Evolutionary conservation across 192 early-diverging fungal genomes (phyloP).

Genomic region (Backusella tuberculispora): DNA sequence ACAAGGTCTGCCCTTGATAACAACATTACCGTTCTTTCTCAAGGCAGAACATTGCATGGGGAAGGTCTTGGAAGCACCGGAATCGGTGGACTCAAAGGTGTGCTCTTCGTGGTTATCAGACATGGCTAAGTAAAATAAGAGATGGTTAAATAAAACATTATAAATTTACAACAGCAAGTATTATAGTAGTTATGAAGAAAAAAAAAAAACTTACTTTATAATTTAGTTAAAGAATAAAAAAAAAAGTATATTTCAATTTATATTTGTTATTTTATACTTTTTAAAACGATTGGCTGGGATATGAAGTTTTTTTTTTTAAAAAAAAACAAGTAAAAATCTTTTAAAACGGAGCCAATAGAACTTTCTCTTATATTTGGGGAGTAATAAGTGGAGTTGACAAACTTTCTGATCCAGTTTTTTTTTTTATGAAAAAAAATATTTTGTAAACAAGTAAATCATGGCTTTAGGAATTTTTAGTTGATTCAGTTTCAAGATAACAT

Average conservation of each 20-base stretch:
- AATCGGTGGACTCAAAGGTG: slow-evolving; percentile 70
- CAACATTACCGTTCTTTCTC: slow-evolving; percentile 97
- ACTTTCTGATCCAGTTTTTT: slow-evolving; percentile 7
- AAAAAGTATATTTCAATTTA: background rate
- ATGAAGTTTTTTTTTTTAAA: slow-evolving; percentile 4
- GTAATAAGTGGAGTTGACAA: background rate
- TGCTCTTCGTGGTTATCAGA: slow-evolving; percentile 71
- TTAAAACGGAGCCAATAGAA: slow-evolving; percentile 5
- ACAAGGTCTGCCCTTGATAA: slow-evolving; percentile 99
- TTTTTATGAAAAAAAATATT: background rate
- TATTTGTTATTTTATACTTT: background rate
- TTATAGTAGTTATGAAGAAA: too few species aligned
- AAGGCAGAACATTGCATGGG: slow-evolving; percentile 99
- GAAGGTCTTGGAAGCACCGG: slow-evolving; percentile 93
- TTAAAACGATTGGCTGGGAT: background rate
- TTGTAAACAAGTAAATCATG: background rate
- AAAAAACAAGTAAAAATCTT: background rate
- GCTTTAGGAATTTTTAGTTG: background rate
- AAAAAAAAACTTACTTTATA: background rate
- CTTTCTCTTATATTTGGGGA: background rate
- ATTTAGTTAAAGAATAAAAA: background rate
- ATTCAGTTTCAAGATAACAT: background rate
- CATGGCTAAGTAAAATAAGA: slow-evolving; percentile 32
- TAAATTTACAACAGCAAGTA: too few species aligned
- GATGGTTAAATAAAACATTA: background rate